Evolutionary conservation across 371 early-diverging fungal species (phyloP).

Genomic region (Encephalitozoon cuniculi): DNA sequence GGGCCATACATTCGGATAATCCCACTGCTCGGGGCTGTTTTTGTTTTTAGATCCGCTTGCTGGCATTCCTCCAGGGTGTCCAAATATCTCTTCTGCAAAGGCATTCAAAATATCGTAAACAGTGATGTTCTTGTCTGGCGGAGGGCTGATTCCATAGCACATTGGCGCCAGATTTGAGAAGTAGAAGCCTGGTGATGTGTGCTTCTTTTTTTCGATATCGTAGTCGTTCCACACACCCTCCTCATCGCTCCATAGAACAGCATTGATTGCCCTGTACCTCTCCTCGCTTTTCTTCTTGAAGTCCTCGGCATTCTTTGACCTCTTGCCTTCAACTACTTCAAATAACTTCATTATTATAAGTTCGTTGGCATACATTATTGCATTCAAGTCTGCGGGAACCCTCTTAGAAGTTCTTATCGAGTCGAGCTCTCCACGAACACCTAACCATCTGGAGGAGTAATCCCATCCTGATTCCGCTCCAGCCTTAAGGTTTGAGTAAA

Average conservation of each 20-base stretch:
- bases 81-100: slow-evolving; percentile 46
- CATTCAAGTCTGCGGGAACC: slow-evolving; percentile 75
- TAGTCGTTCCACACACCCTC: slow-evolving; percentile 59
- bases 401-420: slow-evolving; percentile 64
- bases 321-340: slow-evolving; percentile 36
- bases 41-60: slow-evolving; percentile 60
- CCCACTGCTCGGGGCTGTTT: slow-evolving; percentile 66
- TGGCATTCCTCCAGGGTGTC: slow-evolving; percentile 66
- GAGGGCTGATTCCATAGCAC: slow-evolving; percentile 63
- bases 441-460: slow-evolving; percentile 69
- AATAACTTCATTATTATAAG: slow-evolving; percentile 63
- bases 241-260: slow-evolving; percentile 57
- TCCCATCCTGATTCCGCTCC: slow-evolving; percentile 82
- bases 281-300: slow-evolving; percentile 47
- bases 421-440: slow-evolving; percentile 2
- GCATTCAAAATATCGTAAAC: slow-evolving; percentile 28
- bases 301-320: background rate
- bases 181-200: slow-evolving; percentile 61
- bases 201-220: slow-evolving; percentile 39
- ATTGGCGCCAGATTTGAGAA: slow-evolving; percentile 62
- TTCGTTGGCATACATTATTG: slow-evolving; percentile 69
- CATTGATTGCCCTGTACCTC: slow-evolving; percentile 54
- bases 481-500: slow-evolving; percentile 67
- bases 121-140: background rate
- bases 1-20: slow-evolving; percentile 74